Base-by-base conservation (phyloP, 1,139 yeast genomes). In the Geotrichum histeridarum region DNA sequence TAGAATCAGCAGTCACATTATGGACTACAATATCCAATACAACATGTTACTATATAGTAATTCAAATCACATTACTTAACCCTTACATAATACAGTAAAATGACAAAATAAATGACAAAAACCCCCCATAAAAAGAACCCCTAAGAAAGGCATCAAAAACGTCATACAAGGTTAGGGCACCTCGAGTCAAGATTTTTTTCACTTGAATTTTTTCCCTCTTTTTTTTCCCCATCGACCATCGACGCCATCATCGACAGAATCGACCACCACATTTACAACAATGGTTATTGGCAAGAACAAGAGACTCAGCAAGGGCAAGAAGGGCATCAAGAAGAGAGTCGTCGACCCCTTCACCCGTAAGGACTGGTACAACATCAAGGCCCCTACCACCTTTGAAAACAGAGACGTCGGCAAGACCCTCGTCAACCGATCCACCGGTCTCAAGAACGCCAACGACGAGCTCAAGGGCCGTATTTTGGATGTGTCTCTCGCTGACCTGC, bases 211-310 rank as follows among this genome's bases (percentile, higher is more conserved):
- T 39, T 39, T 27, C 43, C 31, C 36, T 11, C 36, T 45, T 45
- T 45, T 45, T 45, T 36, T 45, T 22, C 22, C 22, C 31, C 17
- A 17, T 7, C 33, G 14, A 47, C 30, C 22, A 47, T 47, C 43
- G 27, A 37, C 27, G 18, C 42, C 47, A 32, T 7, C 47, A 43
- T 5, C 47, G 32, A 17, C n/a, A 47, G 14, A 22, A 22, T 22
- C 27, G 27, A 22, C 14, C 31, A 31, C 48, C 17, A 22, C 15
- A 15, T 17, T 5, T 43, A 18, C 32, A 59, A 65, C 58, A 60
- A 86, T 87, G 95, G 95, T 93, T 83, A 93, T 88, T 77, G 95
- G 95, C 76, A 88, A 88, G 87, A 88, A 88, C 78, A 88, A 88
- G 90, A 85, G 95, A 83, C 81, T 87, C 79, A 84, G 91, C 79